phyloP scores from a whole-genome alignment of 2,329 filamentous ascomycete species.

The Periconia digitata region DNA sequence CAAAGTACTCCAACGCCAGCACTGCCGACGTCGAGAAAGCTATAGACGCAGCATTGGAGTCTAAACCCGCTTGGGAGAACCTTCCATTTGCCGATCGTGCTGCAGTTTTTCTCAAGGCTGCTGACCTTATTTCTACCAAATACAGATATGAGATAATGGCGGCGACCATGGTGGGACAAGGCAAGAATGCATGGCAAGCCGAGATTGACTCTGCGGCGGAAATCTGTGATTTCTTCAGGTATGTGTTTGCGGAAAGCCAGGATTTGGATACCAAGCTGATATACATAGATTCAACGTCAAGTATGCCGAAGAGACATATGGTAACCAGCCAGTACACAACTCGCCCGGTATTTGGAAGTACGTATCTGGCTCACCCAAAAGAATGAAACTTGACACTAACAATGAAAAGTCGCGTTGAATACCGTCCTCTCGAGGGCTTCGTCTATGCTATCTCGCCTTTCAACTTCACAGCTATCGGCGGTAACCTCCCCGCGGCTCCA shows the following conservation, averaged over 20 bases:
- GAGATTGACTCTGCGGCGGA: slow-evolving; percentile 96
- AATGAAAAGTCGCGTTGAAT: slow-evolving; percentile 67
- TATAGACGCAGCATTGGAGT: slow-evolving; percentile 82
- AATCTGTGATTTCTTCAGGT: slow-evolving; percentile 84
- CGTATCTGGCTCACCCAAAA: slow-evolving; percentile 20
- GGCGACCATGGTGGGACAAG: slow-evolving; percentile 91
- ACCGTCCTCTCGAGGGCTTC: slow-evolving; percentile 89
- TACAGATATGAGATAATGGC: slow-evolving; percentile 98
- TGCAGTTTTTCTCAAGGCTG: slow-evolving; percentile 92
- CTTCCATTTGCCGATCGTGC: slow-evolving; percentile 89
- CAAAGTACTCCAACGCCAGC: slow-evolving; percentile 82
- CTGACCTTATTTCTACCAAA: slow-evolving; percentile 85
- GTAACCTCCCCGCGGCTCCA: slow-evolving; percentile 79
- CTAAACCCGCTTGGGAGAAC: slow-evolving; percentile 82
- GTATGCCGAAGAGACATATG: slow-evolving; percentile 89
- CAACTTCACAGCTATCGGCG: slow-evolving; percentile 96
- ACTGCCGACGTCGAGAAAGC: slow-evolving; percentile 73
- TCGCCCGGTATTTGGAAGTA: slow-evolving; percentile 83
- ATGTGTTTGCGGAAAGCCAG: neutral
- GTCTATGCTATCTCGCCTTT: slow-evolving; percentile 94
- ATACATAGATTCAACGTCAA: slow-evolving; percentile 76
- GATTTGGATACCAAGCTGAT: slow-evolving; percentile 4
- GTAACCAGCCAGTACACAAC: slow-evolving; percentile 83
- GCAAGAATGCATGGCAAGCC: slow-evolving; percentile 99
- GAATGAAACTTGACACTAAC: slow-evolving; percentile 18